These are phyloP conservation scores for Botrytis porri DNA, from an alignment of 2,329 filamentous ascomycete genomes.

Conservation along the genomic window DNA sequence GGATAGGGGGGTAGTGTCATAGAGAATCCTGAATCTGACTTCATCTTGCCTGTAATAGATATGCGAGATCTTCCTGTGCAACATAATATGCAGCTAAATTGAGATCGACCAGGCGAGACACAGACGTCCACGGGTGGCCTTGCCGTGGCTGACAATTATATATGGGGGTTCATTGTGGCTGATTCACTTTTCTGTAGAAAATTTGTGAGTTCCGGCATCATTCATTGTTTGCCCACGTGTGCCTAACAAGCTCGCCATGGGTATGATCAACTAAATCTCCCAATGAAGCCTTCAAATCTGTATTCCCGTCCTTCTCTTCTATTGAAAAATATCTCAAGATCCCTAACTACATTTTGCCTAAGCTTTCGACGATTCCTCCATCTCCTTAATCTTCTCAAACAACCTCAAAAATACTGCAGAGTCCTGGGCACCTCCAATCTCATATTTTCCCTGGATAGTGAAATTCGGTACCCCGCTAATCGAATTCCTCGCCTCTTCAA, in stretches of 20 bases:
- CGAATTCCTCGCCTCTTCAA: conserved; percentile 43
- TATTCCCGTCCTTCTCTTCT: neutral
- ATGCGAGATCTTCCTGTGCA: neutral
- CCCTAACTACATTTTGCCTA: conserved; percentile 1
- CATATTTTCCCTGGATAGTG: conserved; percentile 64
- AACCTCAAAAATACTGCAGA: conserved; percentile 62
- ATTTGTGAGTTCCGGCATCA: neutral
- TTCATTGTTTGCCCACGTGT: neutral
- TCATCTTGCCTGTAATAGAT: neutral
- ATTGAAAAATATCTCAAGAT: neutral
- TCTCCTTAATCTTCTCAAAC: conserved; percentile 53
- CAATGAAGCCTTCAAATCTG: neutral
- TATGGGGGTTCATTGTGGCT: neutral
- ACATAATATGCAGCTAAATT: neutral
- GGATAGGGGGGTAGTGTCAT: too few relatives aligned
- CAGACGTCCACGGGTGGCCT: neutral
- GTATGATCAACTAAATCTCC: neutral
- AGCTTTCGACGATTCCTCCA: conserved; percentile 31
- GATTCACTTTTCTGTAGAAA: neutral
- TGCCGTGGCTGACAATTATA: neutral
- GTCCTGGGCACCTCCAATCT: conserved; percentile 71
- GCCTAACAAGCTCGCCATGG: neutral
- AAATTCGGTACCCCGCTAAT: conserved; percentile 73
- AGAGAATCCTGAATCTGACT: neutral
- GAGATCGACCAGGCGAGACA: neutral